Evolutionary conservation across 2,329 filamentous ascomycete species (phyloP), one percentile per base, ranked within the genome.

Genomic region (Colletotrichum cuscutae): DNA sequence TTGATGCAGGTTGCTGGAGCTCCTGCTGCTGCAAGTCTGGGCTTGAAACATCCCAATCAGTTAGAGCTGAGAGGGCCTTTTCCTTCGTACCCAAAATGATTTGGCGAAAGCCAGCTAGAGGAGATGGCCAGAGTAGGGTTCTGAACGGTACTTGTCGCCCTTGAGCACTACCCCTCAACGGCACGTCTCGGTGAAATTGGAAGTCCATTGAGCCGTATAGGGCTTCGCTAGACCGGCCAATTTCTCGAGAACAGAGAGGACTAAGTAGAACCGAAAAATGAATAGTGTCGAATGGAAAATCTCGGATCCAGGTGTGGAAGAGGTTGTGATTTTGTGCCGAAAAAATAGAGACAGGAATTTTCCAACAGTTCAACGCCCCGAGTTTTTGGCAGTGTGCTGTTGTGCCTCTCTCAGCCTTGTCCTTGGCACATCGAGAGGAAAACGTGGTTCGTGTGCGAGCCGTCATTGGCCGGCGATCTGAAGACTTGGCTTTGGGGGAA

Each of bases 341-440:
- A 26, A 56, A 13, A 8, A 15, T 54, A 13, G 11, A 28, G 22
- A 13, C 5, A 15, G 53, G 26, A 12, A 56, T 9, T 8, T 59
- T 35, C n/a, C 49, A 46, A 42, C 56, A 57, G 67, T 22, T 30
- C 54, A 24, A 11, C 35, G 37, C 35, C 32, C 15, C 15, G 28
- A 15, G 28, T 57, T 71, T 62, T 53, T 53, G 59, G 52, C 42
- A 49, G 19, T 49, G 42, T n/a, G 15, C 13, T 66, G 30, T 37
- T n/a, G 60, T 46, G 11, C 57, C 22, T 26, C 70, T 77, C 70
- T 77, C 76, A 77, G 76, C 76, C 76, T 77, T 72, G 76, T 65
- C 65, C 75, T 76, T 76, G 72, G 74, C 75, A 72, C 73, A 76
- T 75, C 71, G 71, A 74, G 72, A 63, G 68, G 71, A 72, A 75